A percentile compares a stretch with the other conserved stretches of the same genome.
These are phyloP conservation scores for Dendrocalamus latiflorus DNA, from an alignment of 202 grass and related monocot genomes.

Conservation along the genomic window DNA sequence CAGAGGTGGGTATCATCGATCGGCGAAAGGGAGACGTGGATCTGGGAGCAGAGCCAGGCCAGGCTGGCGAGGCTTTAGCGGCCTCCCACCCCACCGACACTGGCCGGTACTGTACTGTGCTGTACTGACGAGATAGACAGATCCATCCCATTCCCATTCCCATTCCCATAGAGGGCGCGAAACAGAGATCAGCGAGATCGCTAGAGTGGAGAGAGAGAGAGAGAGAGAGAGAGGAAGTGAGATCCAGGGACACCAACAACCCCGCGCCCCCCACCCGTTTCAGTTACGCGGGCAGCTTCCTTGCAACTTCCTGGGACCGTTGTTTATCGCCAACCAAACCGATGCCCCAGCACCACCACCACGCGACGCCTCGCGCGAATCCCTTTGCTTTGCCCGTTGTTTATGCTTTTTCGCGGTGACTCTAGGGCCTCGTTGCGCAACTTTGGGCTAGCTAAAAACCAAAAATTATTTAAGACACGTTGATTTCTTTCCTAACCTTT, in stretches of 20 bases:
- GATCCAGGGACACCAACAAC: neutral
- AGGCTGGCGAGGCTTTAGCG: constrained; percentile 53
- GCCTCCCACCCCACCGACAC: constrained; percentile 57
- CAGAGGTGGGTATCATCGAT: constrained; percentile 21
- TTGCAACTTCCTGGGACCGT: constrained; percentile 21
- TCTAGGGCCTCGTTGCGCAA: neutral
- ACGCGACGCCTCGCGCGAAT: too few species aligned
- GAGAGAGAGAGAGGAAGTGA: neutral
- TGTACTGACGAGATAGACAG: neutral
- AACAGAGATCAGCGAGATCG: too few species aligned
- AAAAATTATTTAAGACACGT: too few species aligned
- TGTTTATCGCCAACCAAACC: constrained; percentile 18
- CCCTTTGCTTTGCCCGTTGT: too few species aligned
- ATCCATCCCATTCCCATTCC: neutral
- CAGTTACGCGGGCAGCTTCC: constrained; percentile 32
- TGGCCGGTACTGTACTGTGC: constrained; percentile 26
- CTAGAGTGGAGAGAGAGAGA: too few species aligned
- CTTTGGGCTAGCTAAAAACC: too few species aligned
- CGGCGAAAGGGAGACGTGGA: constrained; percentile 18
- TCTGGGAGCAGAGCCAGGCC: constrained; percentile 6
- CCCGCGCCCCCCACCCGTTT: constrained; percentile 3
- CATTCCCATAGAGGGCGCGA: too few species aligned
- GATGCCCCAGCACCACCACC: neutral
- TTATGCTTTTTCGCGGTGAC: too few species aligned
- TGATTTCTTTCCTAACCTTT: too few species aligned